A percentile compares a stretch with the other conserved stretches of the same genome.
Conservation (phyloP, 2,329 filamentous ascomycete species). For the Phyllosticta citriasiana region DNA sequence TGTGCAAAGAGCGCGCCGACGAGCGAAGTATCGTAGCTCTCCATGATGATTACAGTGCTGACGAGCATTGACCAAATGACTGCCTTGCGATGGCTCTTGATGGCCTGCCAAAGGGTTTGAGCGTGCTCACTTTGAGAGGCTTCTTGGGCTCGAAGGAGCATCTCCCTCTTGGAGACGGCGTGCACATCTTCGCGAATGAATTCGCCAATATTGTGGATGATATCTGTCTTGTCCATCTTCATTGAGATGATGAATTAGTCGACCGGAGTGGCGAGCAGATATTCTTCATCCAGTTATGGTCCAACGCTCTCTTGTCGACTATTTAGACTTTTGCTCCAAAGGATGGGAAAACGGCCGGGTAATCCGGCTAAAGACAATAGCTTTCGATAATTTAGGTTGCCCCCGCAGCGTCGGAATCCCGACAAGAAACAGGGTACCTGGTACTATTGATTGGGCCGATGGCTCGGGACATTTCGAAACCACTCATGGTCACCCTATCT, state of each 20-base stretch:
- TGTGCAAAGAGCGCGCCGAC: slow-evolving; percentile 63
- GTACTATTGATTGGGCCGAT: background rate
- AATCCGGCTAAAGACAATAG: background rate
- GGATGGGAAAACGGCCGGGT: background rate
- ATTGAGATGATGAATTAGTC: background rate
- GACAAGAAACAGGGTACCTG: background rate
- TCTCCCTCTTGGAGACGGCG: background rate
- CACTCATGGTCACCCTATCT: background rate
- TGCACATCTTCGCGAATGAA: background rate
- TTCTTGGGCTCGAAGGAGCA: background rate
- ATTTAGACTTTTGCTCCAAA: background rate
- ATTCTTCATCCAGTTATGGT: too few species aligned
- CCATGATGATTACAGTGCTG: slow-evolving; percentile 82
- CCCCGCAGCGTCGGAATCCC: background rate
- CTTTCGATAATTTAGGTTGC: background rate
- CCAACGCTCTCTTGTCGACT: background rate
- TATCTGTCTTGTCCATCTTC: background rate
- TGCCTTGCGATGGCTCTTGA: slow-evolving; percentile 62
- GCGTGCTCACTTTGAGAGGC: background rate
- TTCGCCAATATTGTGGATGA: background rate
- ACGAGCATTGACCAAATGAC: slow-evolving; percentile 75
- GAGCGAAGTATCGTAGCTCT: slow-evolving; percentile 72
- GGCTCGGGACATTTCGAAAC: background rate
- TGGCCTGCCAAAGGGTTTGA: background rate
- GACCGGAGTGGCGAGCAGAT: too few species aligned